Evolutionary conservation across 176 grass and related monocot genomes (phyloP).

Genomic region (Thinopyrum elongatum): DNA sequence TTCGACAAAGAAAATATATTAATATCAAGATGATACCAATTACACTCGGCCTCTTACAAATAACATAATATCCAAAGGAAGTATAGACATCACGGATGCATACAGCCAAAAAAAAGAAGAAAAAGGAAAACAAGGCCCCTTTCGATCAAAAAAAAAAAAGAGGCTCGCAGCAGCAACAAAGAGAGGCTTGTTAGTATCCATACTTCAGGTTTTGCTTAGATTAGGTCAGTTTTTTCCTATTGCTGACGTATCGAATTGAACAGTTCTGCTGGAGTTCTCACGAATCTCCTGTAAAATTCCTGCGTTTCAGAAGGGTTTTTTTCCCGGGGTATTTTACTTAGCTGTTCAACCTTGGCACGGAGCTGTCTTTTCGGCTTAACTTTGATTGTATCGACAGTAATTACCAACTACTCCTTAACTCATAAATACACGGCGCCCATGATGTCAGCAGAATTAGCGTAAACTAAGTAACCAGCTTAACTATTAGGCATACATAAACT

Average conservation of each 20-base stretch:
- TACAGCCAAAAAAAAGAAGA: too few relatives aligned
- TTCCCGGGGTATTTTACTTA: not conserved
- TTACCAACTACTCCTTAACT: not conserved
- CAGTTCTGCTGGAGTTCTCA: not conserved
- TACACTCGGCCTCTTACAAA: too few relatives aligned
- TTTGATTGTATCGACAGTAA: not conserved
- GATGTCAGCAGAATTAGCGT: not conserved
- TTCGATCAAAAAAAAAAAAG: too few relatives aligned
- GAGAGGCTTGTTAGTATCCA: not conserved
- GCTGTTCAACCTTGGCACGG: conserved; percentile 4
- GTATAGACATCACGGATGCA: too few relatives aligned
- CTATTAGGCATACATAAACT: not conserved
- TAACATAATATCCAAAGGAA: too few relatives aligned
- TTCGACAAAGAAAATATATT: too few relatives aligned
- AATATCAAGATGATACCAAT: too few relatives aligned
- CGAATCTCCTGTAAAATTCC: not conserved
- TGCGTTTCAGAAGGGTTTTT: not conserved
- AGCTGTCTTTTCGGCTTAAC: not conserved
- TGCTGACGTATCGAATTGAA: not conserved
- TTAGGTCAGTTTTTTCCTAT: not conserved
- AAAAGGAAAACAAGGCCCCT: too few relatives aligned
- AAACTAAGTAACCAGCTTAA: not conserved
- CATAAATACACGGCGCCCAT: not conserved
- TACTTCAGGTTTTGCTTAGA: not conserved
- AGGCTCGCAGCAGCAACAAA: too few relatives aligned